A percentile compares a stretch with the other conserved stretches of the same genome.
Conservation (phyloP, 495 filamentous ascomycete genomes). For the Talaromyces trachyspermus region DNA sequence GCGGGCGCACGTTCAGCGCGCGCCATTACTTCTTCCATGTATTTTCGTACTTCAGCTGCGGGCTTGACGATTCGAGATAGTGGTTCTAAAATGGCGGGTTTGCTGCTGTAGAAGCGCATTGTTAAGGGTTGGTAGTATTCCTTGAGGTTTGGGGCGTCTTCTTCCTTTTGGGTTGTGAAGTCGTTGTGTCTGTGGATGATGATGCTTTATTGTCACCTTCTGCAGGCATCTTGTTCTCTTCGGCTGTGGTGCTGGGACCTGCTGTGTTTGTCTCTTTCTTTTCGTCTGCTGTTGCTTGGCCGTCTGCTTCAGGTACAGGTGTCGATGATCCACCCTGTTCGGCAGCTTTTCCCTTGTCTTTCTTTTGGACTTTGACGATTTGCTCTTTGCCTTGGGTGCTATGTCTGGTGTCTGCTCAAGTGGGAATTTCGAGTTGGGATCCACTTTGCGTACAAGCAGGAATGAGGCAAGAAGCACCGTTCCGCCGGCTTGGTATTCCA, state of each 20-base stretch:
- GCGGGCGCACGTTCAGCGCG: conserved; percentile 63
- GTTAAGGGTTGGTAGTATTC: conserved; percentile 93
- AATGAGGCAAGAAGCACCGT: conserved; percentile 46
- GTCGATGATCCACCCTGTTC: conserved; percentile 15
- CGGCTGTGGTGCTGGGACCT: not conserved
- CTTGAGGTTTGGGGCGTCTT: conserved; percentile 25
- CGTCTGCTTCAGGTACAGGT: not conserved
- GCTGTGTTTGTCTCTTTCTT: not conserved
- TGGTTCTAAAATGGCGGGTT: conserved; percentile 59
- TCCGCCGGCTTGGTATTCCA: conserved; percentile 57
- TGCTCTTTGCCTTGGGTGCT: conserved; percentile 22
- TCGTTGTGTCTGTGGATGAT: not conserved
- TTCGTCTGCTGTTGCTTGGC: not conserved
- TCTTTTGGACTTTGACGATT: conserved; percentile 34
- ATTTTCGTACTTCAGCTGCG: conserved; percentile 65
- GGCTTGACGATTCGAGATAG: conserved; percentile 73
- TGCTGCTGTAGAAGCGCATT: conserved; percentile 59
- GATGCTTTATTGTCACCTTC: conserved; percentile 5
- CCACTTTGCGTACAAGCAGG: conserved; percentile 42
- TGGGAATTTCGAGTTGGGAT: conserved; percentile 35
- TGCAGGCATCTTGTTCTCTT: not conserved
- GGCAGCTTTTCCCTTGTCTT: conserved; percentile 24
- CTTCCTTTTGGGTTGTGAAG: not conserved
- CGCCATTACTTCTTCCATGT: conserved; percentile 81
- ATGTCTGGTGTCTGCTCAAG: conserved; percentile 25